Evolutionary conservation across 148 eudicot species (phyloP), one percentile per base, ranked within the genome.

Genomic region (Silene latifolia): DNA sequence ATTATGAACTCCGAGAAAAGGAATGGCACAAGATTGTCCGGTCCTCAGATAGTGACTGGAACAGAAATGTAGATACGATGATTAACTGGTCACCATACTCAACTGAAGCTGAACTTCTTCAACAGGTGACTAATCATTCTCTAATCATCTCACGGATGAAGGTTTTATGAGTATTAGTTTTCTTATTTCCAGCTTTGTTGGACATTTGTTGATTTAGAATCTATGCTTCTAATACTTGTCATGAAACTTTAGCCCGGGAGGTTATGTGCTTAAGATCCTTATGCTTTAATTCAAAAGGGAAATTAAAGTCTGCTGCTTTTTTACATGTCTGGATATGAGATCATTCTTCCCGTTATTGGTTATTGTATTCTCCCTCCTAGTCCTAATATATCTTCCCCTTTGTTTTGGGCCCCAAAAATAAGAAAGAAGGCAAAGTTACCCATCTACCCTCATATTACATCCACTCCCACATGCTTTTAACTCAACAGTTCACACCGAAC

Each of bases 71-170:
- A 24, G 90, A 87, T 21, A 85, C 92, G 11, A 85, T 95, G n/a
- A 75, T 86, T 66, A 81, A 85, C 69, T 95, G 99, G 99, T 92
- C 97, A 72, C 99, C 99, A 19, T 95, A 87, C 87, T 83, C 90
- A 82, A 88, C 82, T 79, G 97, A 95, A 83, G 87, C 84, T 8
- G 90, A 95, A 78, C 97, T 95, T 75, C 85, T 89, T 48, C 88
- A 74, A 74, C 99, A 95, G 98, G 98, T 93, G 68, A 81, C 51
- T 13, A 21, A 77, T 51, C 48, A 29, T 72, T 59, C 60, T 67
- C 46, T 74, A 20, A 7, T 46, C 18, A 69, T 79, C 54, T 25
- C 25, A 57, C 7, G 35, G 29, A 47, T 14, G 39, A 14, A 32
- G 35, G 42, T 67, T 61, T 67, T 18, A 21, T 8, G 8, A n/a